Base-by-base conservation (phyloP, 306 rosid genomes). In the Cyamopsis tetragonoloba region DNA sequence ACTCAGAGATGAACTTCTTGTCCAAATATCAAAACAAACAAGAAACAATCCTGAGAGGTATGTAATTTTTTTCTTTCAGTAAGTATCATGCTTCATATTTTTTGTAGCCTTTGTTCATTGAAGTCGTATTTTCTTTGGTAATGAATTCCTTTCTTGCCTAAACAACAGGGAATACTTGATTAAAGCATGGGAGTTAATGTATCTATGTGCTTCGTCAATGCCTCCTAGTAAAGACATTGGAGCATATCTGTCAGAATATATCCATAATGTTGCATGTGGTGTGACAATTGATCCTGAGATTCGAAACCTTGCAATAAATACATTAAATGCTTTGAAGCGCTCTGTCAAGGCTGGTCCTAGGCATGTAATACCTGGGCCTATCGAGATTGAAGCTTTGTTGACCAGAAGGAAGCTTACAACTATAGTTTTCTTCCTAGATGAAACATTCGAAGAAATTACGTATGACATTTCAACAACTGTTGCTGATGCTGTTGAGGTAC, bases 141-240 rank as follows among this genome's bases (percentile, higher is more conserved):
- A 3, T 46, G 61, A 9, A 44, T 66, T 7, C 76, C 11, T 39
- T 55, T 70, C 24, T 77, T 60, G 62, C 38, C 19, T 73, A 5
- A 32, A 23, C 70, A 70, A 23, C 82, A 91, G 96, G 89, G 85
- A 87, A 76, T 86, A 54, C 71, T 75, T 85, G 81, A 72, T 80
- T 50, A 91, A 86, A 81, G 89, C 96, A 70, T 91, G 97, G 97
- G 95, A 91, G 78, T 68, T 91, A 31, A 84, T 86, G 91, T 81
- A 81, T 69, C 66, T 86, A 39, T 86, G 93, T 69, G 89, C 84
- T 46, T 91, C 96, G 7, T 83, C 87, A 43, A 91, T 91, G 93
- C 93, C 97, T 71, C 97, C 97, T 22, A 83, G 86, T 73, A 91
- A 91, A 79, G 97, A 91, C 80, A 76, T 91, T 42, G 88, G 89